Base-by-base conservation (phyloP, 805 yeast genomes). In the Wickerhamomyces bisporus region DNA sequence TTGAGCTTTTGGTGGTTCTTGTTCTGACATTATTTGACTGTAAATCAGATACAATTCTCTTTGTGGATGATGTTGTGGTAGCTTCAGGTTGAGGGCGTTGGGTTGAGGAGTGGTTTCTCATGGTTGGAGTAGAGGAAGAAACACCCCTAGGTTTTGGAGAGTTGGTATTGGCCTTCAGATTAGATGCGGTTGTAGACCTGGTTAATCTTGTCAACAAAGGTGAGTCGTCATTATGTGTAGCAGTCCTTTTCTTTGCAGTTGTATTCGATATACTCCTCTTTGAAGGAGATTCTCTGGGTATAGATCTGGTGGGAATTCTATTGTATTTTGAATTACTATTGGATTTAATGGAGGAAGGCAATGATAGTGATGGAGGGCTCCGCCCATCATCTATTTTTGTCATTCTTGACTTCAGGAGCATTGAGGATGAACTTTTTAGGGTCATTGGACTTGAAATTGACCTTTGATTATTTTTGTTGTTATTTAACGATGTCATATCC, bases 121-220 rank as follows among this genome's bases (percentile, higher is more conserved):
- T 12, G 23, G 6, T 13, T 30, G 18, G 12, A 15, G 7, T 17
- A 13, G 4, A 17, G 6, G 13, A 14, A 18, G 11, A 14, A n/a
- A n/a, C n/a, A 16, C 11, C 13, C 13, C 19, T 13, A 5, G 4
- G 13, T 7, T 19, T 13, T 7, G 25, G 4, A 24, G 32, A 30
- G 32, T 19, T 13, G 12, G 19, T n/a, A n/a, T 14, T 20, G 12
- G 32, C 12, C 24, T 49, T 49, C 26, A 52, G 39, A n/a, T 49
- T 24, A 12, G 40, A 50, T 10, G 56, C 39, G 1, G 56, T 46
- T 2, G 57, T 52, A 2, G 58, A 50, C 19, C 50, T 38, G 1
- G 58, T 50, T 3, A 53, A 42, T 30, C 58, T 43, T 5, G 47
- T 35, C 2, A 53, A n/a, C 10, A 52, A 24, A 4, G 52, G 52